A percentile compares a stretch with the other conserved stretches of the same genome.
Conservation (phyloP, 176 grass and related monocot genomes). For the Carex parvula region DNA sequence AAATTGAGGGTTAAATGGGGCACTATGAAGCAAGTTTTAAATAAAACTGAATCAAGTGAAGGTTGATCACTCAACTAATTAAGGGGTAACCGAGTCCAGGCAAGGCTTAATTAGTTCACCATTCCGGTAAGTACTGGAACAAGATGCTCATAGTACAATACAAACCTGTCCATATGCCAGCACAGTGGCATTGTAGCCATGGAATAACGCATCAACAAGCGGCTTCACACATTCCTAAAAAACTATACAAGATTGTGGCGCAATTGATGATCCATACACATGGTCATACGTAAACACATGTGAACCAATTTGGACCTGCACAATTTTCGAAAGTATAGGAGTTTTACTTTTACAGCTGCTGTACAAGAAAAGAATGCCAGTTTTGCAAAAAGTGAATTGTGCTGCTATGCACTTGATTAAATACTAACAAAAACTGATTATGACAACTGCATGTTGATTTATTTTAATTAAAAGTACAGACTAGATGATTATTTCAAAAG, state of each 20-base stretch:
- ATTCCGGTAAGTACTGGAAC: background rate
- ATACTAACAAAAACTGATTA: background rate
- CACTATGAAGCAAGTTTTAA: background rate
- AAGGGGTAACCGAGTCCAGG: background rate
- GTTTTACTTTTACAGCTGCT: background rate
- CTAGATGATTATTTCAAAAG: background rate
- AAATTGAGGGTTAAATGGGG: background rate
- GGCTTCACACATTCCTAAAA: constrained; percentile 77
- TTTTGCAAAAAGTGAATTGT: no score
- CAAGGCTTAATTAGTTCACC: background rate
- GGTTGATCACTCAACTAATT: background rate
- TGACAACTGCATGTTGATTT: background rate
- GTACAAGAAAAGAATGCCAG: no score
- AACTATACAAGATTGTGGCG: constrained; percentile 42
- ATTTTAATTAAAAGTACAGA: background rate
- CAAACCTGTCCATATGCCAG: constrained; percentile 92
- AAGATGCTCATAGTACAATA: background rate
- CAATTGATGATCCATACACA: constrained; percentile 50
- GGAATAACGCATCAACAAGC: constrained; percentile 65
- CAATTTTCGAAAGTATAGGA: constrained; percentile 1
- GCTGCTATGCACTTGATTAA: no score
- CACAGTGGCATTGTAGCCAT: constrained; percentile 89
- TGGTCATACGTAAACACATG: constrained; percentile 83
- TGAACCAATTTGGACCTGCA: constrained; percentile 71
- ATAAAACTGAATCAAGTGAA: background rate